Conservation (phyloP, 352 stramenopile genomes). For the Phytophthora idaei region DNA sequence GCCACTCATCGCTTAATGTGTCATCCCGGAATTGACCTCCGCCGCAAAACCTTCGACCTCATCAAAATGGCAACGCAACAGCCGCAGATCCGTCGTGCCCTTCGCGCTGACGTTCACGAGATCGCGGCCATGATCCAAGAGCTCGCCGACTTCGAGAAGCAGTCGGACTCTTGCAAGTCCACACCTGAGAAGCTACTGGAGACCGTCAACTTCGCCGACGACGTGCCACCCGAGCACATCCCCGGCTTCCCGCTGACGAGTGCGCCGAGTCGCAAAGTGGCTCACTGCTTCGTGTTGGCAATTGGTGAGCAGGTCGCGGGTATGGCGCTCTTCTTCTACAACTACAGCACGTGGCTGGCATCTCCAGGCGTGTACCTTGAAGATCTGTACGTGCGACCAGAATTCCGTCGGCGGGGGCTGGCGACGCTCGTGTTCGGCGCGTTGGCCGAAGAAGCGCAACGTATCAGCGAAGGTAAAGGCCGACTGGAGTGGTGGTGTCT, state of each 20-base stretch:
- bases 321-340: conserved; percentile 41
- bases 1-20: background rate
- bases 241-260: conserved; percentile 21
- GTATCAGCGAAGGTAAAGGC: conserved; percentile 27
- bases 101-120: conserved; percentile 24
- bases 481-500: conserved; percentile 36
- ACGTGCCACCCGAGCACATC: conserved; percentile 13
- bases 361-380: conserved; percentile 33
- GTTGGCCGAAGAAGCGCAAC: conserved; percentile 30
- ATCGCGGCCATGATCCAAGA: conserved; percentile 37
- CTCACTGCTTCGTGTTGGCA: conserved; percentile 34
- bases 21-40: conserved; percentile 20
- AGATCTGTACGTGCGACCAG: conserved; percentile 30
- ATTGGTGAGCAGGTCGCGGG: conserved; percentile 27
- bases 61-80: conserved; percentile 21
- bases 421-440: conserved; percentile 32
- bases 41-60: background rate
- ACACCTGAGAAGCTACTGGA: conserved; percentile 34
- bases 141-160: conserved; percentile 37
- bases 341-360: conserved; percentile 37
- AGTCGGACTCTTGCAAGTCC: conserved; percentile 29
- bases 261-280: conserved; percentile 34
- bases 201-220: conserved; percentile 36
- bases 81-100: conserved; percentile 29
- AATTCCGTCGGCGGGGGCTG: conserved; percentile 26